Evolutionary conservation across 257 asterid genomes (phyloP), one percentile per base, ranked within the genome.

Genomic region (Henckelia pumila): DNA sequence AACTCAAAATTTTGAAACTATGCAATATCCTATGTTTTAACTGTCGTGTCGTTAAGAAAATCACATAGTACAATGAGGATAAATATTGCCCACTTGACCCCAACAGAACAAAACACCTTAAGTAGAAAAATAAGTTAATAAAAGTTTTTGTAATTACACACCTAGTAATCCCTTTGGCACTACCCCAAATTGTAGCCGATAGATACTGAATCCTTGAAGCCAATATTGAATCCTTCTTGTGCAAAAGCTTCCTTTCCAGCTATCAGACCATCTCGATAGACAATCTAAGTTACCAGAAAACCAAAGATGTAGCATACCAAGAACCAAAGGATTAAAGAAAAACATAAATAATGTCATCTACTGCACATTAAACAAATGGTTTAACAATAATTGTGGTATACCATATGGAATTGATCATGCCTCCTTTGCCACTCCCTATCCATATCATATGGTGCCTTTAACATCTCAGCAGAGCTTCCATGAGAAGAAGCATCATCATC

Each of bases 231-330:
- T 26, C 98, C 97, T 53, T 86, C 90, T 66, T 93, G 98, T 11
- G 85, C 88, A 24, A 95, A 85, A 64, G 87, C 81, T 72, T 93
- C 96, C 75, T 90, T 85, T 71, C 95, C 99, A 63, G 90, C 92
- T 47, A 88, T 73, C 60, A 90, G 71, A 71, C 99, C 99, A 59
- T 93, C 99, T 26, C 99, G 97, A 76, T 90, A 93, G 76, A 97
- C 99, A 17, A 88, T 75, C 98, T 92, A 59, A 65, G 59, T 76
- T 25, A 58, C 67, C 73, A 68, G 56, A 78, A 78, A 73, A 72
- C 44, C 58, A n/a, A 44, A 35, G 10, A 29, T 6, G 11, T 59
- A n/a, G n/a, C n/a, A n/a, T n/a, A n/a, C n/a, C n/a, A n/a, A n/a
- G n/a, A n/a, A n/a, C n/a, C n/a, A n/a, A n/a, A n/a, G n/a, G n/a